Percentiles rank a stretch among this genome's conserved stretches.
Conservation (phyloP, 2,329 filamentous ascomycete genomes). For the Fusarium chlamydosporum region DNA sequence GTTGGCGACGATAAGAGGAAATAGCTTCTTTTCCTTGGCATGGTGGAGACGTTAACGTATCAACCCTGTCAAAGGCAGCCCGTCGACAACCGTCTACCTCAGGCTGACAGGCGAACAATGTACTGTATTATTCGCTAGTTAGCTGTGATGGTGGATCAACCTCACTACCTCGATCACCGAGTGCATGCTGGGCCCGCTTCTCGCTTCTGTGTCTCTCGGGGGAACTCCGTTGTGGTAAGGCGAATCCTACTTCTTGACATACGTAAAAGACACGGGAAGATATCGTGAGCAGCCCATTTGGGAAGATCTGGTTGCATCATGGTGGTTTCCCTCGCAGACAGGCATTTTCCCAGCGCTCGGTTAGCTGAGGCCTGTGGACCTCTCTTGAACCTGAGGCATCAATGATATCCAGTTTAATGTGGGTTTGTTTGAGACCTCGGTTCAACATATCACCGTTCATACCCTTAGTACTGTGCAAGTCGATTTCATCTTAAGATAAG, state of each 20-base stretch:
- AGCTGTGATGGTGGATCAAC: conserved; percentile 9
- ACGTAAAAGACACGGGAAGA: conserved; percentile 22
- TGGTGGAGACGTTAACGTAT: conserved; percentile 22
- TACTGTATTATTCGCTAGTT: conserved; percentile 21
- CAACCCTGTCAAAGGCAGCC: conserved; percentile 23
- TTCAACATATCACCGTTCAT: conserved; percentile 8
- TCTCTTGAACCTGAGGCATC: conserved; percentile 2
- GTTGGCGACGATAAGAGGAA: conserved; percentile 22
- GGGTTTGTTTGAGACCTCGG: not conserved
- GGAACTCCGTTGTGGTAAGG: conserved; percentile 37
- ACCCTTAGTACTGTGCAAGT: not conserved
- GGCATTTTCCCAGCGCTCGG: conserved; percentile 8
- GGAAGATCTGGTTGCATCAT: conserved; percentile 32
- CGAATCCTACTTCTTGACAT: conserved; percentile 9
- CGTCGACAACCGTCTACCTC: conserved; percentile 20
- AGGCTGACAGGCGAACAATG: conserved; percentile 1
- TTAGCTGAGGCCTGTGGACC: not conserved
- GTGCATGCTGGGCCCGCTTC: conserved; percentile 11
- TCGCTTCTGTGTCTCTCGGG: conserved; percentile 24
- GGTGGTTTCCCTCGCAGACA: conserved; percentile 29
- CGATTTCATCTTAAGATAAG: conserved; percentile 3
- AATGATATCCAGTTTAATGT: not conserved
- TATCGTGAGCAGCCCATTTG: conserved; percentile 31
- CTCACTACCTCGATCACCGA: conserved; percentile 10
- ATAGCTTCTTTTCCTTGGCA: conserved; percentile 6